Conservation (phyloP, 2,329 filamentous ascomycete genomes). For the Paraphaeosphaeria sporulosa region DNA sequence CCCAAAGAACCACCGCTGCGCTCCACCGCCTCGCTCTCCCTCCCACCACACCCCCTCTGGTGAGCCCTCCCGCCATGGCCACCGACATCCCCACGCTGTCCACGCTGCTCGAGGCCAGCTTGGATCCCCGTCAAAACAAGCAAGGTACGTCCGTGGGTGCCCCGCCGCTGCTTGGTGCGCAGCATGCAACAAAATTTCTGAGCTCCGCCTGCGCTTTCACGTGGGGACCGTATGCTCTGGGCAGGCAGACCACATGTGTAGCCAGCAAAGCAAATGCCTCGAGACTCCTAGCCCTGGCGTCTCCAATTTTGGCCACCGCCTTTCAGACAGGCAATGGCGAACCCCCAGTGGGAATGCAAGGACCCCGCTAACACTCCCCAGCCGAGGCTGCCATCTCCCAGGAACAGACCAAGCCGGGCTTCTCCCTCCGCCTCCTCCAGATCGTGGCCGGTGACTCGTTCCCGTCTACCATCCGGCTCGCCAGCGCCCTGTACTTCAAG, state of each 20-base stretch:
- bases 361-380: slow-evolving; percentile 52
- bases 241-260: neutral
- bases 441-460: slow-evolving; percentile 81
- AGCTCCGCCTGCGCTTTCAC: neutral
- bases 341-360: neutral
- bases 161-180: slow-evolving; percentile 1
- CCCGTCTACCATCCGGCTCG: slow-evolving; percentile 80
- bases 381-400: slow-evolving; percentile 81
- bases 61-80: slow-evolving; percentile 59
- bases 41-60: slow-evolving; percentile 11
- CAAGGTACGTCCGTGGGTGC: slow-evolving; percentile 69
- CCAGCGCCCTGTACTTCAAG: slow-evolving; percentile 94
- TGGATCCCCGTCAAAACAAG: slow-evolving; percentile 86
- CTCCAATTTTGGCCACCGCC: neutral
- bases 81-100: slow-evolving; percentile 71
- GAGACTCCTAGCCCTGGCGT: too few relatives aligned
- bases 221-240: too few relatives aligned
- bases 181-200: neutral
- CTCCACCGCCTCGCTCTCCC: slow-evolving; percentile 6
- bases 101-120: slow-evolving; percentile 86
- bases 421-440: slow-evolving; percentile 84
- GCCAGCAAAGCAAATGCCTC: too few relatives aligned
- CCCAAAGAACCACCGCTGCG: slow-evolving; percentile 11
- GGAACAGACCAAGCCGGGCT: slow-evolving; percentile 83
- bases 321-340: neutral